Evolutionary conservation across 164 flowering plant genomes (phyloP), one percentile per base, ranked within the genome.

Genomic region (Saururus chinensis): DNA sequence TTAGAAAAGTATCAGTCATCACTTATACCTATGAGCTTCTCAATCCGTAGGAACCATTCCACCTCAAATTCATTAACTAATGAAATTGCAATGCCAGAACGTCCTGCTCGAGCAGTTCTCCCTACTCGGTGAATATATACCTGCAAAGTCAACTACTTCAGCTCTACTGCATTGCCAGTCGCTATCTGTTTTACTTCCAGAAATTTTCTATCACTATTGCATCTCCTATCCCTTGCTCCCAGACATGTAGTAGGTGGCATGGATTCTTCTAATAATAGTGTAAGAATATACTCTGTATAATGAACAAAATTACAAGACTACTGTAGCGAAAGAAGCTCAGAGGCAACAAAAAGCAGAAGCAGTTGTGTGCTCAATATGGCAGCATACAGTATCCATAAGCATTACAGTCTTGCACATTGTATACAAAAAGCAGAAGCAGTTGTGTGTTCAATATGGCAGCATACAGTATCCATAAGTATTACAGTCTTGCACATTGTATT

Each of bases 51-150:
- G 74, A 80, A 90, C 95, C 92, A 86, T 74, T 83, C 96, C 70
- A 90, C 24, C 71, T 90, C 95, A 61, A 85, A 93, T 66, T 93
- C 97, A 77, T 83, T 84, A 21, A 86, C 90, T n/a, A 93, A 69
- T 17, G 97, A 93, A 66, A 93, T 84, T 14, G 96, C 97, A 62
- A 88, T 76, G 30, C 98, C 98, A 54, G 96, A 84, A 60, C 97
- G 74, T 30, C 96, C 97, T 9, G 98, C 98, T 68, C 98, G 88
- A 68, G 98, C 98, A 54, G 98, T 93, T 81, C 98, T 84, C 60
- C 98, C 98, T 19, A 93, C 98, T 51, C 98, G 78, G 71, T 93
- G 98, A 54, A 88, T 82, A 64, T 93, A 93, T 73, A 90, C 93
- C 98, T 92, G 82, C 37, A 20, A 24, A 11, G 3, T 23, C 9